Base-by-base conservation (phyloP, 495 filamentous ascomycete species). In the Elaphomyces granulatus region DNA sequence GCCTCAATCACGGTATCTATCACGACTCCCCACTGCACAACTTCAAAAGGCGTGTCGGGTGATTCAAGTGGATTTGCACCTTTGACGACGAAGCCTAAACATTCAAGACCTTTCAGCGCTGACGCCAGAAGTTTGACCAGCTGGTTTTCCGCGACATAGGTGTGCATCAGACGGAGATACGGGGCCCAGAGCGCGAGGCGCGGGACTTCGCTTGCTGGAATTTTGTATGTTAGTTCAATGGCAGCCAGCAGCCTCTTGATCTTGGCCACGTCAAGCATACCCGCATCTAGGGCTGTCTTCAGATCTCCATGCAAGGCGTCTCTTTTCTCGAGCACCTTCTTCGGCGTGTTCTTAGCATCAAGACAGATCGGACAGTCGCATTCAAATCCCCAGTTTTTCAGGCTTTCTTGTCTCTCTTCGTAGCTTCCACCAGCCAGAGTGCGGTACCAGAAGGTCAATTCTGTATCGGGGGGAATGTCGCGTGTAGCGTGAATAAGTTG, bases 11-110 rank as follows among this genome's bases (percentile, higher is more conserved):
- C 28, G 4, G 8, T 6, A 7, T 62, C 49, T 9, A 26, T 36
- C 43, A 58, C 42, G 12, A 56, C 3, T 3, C 66, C 66, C 65
- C 66, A 70, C 45, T 55, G 48, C 47, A 56, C 43, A 26, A 71
- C 57, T 43, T 53, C 33, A 12, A 65, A 26, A 3, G 50, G 41
- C n/a, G 42, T 0, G 2, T 44, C 38, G n/a, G 48, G 10, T 9
- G n/a, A 19, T 32, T 39, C 30, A 4, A 49, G 41, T 16, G 44
- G 3, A 2, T 46, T 39, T 4, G 51, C 55, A 4, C 59, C 61
- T 15, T 56, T 46, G 26, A 71, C 50, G 3, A 60, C 47, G 42
- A 43, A 70, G 4, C 66, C 67, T 15, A 68, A 47, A n/a, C 55
- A 46, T 31, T 54, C 50, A 2, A 71, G 37, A 8, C 42, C 38